Conservation (phyloP, 176 grass and related monocot species). For the Raddia distichophylla region DNA sequence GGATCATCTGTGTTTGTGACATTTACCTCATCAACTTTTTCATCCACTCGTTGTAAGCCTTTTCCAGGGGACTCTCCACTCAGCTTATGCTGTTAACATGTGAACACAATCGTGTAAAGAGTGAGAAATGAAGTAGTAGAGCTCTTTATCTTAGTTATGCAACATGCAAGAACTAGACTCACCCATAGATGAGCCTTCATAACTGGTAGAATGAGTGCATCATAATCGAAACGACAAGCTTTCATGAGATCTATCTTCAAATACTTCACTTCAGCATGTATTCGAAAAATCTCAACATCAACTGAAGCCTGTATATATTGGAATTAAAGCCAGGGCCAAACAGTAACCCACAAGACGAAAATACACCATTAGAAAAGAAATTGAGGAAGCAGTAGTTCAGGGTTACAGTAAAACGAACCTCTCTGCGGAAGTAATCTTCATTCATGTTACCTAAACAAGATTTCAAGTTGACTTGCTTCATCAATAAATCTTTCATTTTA, state of each 20-base stretch:
- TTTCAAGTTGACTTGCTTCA: neutral
- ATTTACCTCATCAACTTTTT: neutral
- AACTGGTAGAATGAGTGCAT: constrained; percentile 23
- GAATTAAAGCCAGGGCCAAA: neutral
- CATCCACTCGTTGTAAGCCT: neutral
- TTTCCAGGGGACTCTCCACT: neutral
- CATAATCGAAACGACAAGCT: constrained; percentile 29
- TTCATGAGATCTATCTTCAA: constrained; percentile 24
- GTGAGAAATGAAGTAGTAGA: neutral
- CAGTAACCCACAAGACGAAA: neutral
- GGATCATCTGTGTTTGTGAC: neutral
- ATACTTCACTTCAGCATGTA: constrained; percentile 12
- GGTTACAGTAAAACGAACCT: neutral
- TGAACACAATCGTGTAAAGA: constrained; percentile 2
- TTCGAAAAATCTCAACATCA: constrained; percentile 29
- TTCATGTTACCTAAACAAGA: neutral
- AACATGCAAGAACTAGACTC: constrained; percentile 10
- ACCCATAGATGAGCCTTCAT: constrained; percentile 35
- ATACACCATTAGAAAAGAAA: neutral
- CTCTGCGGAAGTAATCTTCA: neutral
- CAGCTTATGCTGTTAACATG: neutral
- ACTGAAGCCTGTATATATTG: neutral
- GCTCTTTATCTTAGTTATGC: neutral
- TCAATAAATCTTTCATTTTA: neutral
- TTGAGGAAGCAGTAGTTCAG: neutral